phyloP scores from a whole-genome alignment of 805 yeast species.

The Suhomyces faveliae region DNA sequence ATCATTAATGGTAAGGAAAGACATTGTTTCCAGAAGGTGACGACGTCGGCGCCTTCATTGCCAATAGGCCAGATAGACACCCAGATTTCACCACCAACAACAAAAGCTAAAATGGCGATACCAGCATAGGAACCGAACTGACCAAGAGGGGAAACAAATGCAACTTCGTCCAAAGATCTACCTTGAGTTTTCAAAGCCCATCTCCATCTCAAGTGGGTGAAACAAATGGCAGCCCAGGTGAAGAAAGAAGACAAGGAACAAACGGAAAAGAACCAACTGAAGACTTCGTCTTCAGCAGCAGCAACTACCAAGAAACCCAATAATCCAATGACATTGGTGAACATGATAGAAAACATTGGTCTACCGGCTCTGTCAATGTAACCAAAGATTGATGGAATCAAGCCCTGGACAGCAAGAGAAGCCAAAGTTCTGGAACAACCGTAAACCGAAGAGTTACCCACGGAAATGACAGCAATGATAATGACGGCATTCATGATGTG shows the following conservation, averaged over 20 bases:
- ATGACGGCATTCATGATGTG: slow-evolving; percentile 74
- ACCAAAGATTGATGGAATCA: slow-evolving; percentile 51
- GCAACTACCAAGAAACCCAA: slow-evolving; percentile 39
- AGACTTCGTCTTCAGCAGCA: slow-evolving; percentile 30
- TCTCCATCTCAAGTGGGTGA: slow-evolving; percentile 43
- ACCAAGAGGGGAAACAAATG: slow-evolving; percentile 35
- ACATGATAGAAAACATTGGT: slow-evolving; percentile 38
- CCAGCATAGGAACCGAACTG: slow-evolving; percentile 37
- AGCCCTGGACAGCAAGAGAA: slow-evolving; percentile 68
- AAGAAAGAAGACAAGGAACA: slow-evolving; percentile 42
- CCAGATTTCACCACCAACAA: slow-evolving; percentile 40
- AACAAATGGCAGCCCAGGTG: slow-evolving; percentile 41
- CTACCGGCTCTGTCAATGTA: slow-evolving; percentile 43
- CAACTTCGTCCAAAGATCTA: slow-evolving; percentile 33
- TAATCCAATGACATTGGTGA: slow-evolving; percentile 35
- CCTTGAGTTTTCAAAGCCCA: slow-evolving; percentile 35
- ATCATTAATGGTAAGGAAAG: slow-evolving; percentile 40
- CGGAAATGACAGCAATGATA: slow-evolving; percentile 69
- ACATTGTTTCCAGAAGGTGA: slow-evolving; percentile 51
- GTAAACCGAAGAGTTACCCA: slow-evolving; percentile 72
- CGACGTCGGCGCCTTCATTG: slow-evolving; percentile 23
- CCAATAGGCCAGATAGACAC: slow-evolving; percentile 40
- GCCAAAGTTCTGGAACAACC: slow-evolving; percentile 72
- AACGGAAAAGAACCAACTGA: slow-evolving; percentile 42
- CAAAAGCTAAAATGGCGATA: slow-evolving; percentile 28